A percentile compares a stretch with the other conserved stretches of the same genome.
Conservation (phyloP, 495 filamentous ascomycete genomes). For the Penicillium bovifimosum region DNA sequence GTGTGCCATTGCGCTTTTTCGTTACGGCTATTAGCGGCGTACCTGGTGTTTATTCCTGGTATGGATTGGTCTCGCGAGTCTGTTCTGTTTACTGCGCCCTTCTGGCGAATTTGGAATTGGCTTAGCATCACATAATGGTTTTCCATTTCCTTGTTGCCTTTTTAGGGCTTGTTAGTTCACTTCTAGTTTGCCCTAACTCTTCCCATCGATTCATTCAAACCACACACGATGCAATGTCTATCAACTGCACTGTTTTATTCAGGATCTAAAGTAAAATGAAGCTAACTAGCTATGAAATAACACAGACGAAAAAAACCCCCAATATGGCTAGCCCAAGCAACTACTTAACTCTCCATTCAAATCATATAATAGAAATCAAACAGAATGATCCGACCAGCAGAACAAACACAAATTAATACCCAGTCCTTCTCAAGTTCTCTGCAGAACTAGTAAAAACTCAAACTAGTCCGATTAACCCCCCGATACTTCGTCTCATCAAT, state of each 20-base stretch:
- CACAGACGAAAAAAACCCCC: too few species aligned
- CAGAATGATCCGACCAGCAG: not conserved
- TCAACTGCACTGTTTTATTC: too few species aligned
- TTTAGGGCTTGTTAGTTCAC: not conserved
- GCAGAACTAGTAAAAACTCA: conserved; percentile 17
- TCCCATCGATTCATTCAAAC: too few species aligned
- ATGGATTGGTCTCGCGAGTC: not conserved
- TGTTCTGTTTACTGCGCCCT: not conserved
- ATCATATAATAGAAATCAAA: not conserved
- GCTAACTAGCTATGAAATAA: too few species aligned
- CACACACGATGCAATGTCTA: too few species aligned
- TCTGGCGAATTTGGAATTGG: not conserved
- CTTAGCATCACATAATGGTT: not conserved
- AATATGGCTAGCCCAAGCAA: too few species aligned
- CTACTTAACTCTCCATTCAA: too few species aligned
- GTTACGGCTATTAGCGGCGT: not conserved
- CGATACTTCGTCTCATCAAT: conserved; percentile 32
- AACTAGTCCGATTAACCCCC: conserved; percentile 32
- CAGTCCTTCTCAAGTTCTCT: not conserved
- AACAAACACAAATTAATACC: not conserved
- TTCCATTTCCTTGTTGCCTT: not conserved
- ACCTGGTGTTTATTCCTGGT: not conserved
- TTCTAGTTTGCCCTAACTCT: too few species aligned
- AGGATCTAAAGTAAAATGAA: too few species aligned
- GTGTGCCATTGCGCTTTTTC: not conserved